These are phyloP conservation scores for Candida vartiovaarae DNA, from an alignment of 805 yeast species.

Conservation along the genomic window DNA sequence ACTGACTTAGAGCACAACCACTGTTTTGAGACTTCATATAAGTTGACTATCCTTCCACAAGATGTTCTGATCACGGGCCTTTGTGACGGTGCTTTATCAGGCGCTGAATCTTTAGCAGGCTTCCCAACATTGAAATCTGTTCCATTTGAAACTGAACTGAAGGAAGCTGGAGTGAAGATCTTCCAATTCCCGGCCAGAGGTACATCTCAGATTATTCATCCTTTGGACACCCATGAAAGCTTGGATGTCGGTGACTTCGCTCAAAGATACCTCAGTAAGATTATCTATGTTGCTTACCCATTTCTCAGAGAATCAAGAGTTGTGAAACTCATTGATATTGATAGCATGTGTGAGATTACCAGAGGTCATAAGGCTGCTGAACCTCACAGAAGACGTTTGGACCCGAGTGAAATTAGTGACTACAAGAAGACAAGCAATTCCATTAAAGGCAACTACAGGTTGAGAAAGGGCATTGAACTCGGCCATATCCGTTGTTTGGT, in stretches of 20 bases:
- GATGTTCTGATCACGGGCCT: constrained; percentile 45
- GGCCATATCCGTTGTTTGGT: constrained; percentile 52
- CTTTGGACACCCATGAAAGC: constrained; percentile 50
- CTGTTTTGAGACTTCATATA: constrained; percentile 58
- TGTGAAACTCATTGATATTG: constrained; percentile 50
- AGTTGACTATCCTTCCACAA: constrained; percentile 40
- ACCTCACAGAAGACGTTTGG: constrained; percentile 32
- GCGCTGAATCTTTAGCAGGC: constrained; percentile 74
- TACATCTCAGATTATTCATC: constrained; percentile 65
- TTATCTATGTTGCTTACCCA: constrained; percentile 87
- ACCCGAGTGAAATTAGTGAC: constrained; percentile 38
- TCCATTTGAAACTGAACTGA: constrained; percentile 48
- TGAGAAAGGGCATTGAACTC: constrained; percentile 55
- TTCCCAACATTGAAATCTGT: constrained; percentile 80
- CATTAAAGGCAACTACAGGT: constrained; percentile 36
- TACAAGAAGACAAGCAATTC: constrained; percentile 36
- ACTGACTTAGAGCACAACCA: constrained; percentile 73
- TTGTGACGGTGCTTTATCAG: constrained; percentile 57
- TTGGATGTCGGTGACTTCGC: constrained; percentile 58
- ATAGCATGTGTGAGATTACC: constrained; percentile 35
- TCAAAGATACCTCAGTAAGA: constrained; percentile 48
- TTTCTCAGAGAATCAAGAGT: constrained; percentile 75
- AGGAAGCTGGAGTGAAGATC: constrained; percentile 58
- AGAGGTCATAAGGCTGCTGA: constrained; percentile 27
- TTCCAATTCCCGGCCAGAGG: constrained; percentile 83